These are phyloP conservation scores for Cryptosporidium sp. DNA, from an alignment of 169 alveolate species.

Conservation along the genomic window DNA sequence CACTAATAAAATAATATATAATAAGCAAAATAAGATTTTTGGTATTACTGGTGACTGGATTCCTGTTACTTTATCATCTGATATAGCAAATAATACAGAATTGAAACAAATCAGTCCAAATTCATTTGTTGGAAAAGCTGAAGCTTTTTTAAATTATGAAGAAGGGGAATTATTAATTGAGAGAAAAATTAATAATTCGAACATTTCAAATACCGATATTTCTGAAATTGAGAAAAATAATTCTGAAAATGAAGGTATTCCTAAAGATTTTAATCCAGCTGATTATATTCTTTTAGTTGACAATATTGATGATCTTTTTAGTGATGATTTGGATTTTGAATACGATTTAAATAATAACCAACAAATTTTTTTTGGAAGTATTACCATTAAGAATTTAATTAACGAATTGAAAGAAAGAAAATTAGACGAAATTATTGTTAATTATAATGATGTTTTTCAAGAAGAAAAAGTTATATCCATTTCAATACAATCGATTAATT, in stretches of 20 bases:
- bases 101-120: not conserved
- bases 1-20: conserved; percentile 9
- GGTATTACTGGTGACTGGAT: conserved; percentile 27
- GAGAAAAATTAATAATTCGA: not conserved
- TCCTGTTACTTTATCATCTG: conserved; percentile 18
- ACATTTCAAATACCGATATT: not conserved
- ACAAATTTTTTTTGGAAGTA: conserved; percentile 21
- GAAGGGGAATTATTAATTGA: conserved; percentile 42
- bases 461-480: conserved; percentile 29
- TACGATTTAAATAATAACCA: not conserved
- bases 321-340: not conserved
- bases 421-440: conserved; percentile 24
- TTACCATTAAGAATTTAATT: conserved; percentile 31
- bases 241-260: not conserved
- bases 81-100: not conserved
- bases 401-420: conserved; percentile 7
- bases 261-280: not conserved
- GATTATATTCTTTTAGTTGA: not conserved
- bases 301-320: not conserved
- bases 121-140: conserved; percentile 15
- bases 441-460: conserved; percentile 12
- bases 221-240: not conserved
- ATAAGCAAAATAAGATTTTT: conserved; percentile 15
- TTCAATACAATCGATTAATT: conserved; percentile 36
- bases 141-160: conserved; percentile 2